Conservation (phyloP, 148 eudicot species). For the Rhododendron ovatum region DNA sequence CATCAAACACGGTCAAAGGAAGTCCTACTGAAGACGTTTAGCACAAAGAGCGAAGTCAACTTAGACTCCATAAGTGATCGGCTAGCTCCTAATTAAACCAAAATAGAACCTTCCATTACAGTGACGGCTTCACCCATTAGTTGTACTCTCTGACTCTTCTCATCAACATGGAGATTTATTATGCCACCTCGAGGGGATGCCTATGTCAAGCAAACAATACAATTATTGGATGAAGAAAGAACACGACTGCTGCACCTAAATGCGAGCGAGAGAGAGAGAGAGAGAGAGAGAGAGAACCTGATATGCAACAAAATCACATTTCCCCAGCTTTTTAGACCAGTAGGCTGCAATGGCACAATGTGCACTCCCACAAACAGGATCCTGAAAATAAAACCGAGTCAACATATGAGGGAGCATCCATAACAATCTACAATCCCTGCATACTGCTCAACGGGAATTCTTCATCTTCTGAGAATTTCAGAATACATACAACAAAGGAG, state of each 20-base stretch:
- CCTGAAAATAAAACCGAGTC: conserved; percentile 31
- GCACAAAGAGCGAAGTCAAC: neutral
- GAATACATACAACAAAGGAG: no score
- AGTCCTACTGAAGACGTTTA: neutral
- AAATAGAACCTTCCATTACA: conserved; percentile 71
- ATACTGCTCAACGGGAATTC: neutral
- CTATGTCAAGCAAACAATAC: conserved; percentile 22
- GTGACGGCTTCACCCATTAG: conserved; percentile 60
- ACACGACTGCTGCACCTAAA: no score
- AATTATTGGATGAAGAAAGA: neutral
- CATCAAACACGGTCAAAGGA: neutral
- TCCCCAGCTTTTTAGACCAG: conserved; percentile 67
- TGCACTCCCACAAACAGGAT: conserved; percentile 82
- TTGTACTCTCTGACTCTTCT: conserved; percentile 51
- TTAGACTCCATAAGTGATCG: neutral
- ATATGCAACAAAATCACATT: conserved; percentile 57
- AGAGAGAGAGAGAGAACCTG: conserved; percentile 32
- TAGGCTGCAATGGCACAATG: conserved; percentile 76
- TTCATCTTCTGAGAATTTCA: no score
- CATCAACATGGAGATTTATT: conserved; percentile 57
- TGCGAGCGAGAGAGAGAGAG: neutral
- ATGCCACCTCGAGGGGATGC: conserved; percentile 77
- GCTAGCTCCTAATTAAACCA: conserved; percentile 25
- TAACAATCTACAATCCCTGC: neutral
- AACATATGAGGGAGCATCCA: neutral